Evolutionary conservation across 2,329 filamentous ascomycete genomes (phyloP).

Genomic region (Lachnellula willkommii): DNA sequence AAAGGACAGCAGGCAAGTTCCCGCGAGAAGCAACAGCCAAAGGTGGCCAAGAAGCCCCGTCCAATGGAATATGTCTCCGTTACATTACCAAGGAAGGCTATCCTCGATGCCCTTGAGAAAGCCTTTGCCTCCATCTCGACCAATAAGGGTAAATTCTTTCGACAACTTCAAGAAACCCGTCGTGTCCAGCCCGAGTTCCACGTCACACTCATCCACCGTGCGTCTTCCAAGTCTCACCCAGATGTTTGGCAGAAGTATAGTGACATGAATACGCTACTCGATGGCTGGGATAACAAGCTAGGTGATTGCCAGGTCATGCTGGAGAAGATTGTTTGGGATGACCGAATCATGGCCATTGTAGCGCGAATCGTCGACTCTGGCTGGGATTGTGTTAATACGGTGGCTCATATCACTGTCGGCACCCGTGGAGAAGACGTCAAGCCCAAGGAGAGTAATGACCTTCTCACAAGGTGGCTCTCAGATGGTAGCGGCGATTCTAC

Average conservation of each 20-base stretch:
- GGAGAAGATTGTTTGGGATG: slow-evolving; percentile 75
- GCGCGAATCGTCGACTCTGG: slow-evolving; percentile 61
- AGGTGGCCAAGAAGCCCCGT: slow-evolving; percentile 42
- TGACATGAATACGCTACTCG: slow-evolving; percentile 47
- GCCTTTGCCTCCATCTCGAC: slow-evolving; percentile 56
- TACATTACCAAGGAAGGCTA: slow-evolving; percentile 44
- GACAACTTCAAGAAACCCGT: slow-evolving; percentile 63
- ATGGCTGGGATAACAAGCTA: slow-evolving; percentile 44
- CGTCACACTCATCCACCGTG: slow-evolving; percentile 86
- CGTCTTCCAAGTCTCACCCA: slow-evolving; percentile 52
- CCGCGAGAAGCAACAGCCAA: slow-evolving; percentile 20
- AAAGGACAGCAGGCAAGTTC: slow-evolving; percentile 25
- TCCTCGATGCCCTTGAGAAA: slow-evolving; percentile 58
- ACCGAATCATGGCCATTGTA: slow-evolving; percentile 85
- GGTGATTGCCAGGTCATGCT: slow-evolving; percentile 60
- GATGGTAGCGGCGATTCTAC: slow-evolving; percentile 38
- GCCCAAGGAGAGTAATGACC: slow-evolving; percentile 87
- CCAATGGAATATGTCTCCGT: slow-evolving; percentile 62
- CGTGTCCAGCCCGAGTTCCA: slow-evolving; percentile 86
- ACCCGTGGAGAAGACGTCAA: slow-evolving; percentile 72
- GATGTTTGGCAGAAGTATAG: slow-evolving; percentile 72
- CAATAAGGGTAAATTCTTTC: slow-evolving; percentile 62
- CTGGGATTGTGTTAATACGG: slow-evolving; percentile 68
- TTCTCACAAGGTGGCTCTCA: slow-evolving; percentile 71
- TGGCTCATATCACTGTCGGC: slow-evolving; percentile 86